These are phyloP conservation scores for Tuber umbilicatum DNA, from an alignment of 495 filamentous ascomycete genomes.

Conservation along the genomic window DNA sequence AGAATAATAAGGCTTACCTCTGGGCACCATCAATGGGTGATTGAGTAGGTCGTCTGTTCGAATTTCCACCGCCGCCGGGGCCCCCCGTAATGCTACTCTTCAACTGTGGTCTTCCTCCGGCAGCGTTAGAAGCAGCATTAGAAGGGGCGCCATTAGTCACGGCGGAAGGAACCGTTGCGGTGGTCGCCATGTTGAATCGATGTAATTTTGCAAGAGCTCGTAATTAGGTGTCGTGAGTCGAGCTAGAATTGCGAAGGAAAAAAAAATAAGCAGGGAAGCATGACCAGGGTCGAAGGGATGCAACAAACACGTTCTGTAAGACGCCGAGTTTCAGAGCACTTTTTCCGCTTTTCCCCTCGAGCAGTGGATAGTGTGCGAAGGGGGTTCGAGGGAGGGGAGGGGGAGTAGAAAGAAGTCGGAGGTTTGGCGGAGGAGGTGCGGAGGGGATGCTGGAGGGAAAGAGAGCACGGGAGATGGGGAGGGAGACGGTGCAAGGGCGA, in stretches of 20 bases:
- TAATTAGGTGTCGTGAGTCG: conserved; percentile 21
- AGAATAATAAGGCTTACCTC: conserved; percentile 34
- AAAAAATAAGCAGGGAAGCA: conserved; percentile 18
- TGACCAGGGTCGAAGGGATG: conserved; percentile 14
- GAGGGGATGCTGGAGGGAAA: conserved; percentile 27
- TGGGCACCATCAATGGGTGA: conserved; percentile 39
- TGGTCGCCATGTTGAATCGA: conserved; percentile 33
- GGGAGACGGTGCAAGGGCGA: conserved; percentile 35
- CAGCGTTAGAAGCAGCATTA: conserved; percentile 18
- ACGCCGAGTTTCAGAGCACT: conserved; percentile 16
- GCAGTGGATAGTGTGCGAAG: conserved; percentile 16
- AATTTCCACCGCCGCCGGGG: conserved; percentile 27
- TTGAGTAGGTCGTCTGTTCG: conserved; percentile 35
- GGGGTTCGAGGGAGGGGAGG: conserved; percentile 1
- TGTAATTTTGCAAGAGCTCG: conserved; percentile 25
- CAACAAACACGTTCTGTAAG: conserved; percentile 28
- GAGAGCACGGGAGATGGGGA: conserved; percentile 33
- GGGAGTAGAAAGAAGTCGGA: conserved; percentile 4
- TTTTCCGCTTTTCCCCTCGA: conserved; percentile 31
- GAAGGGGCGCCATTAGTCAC: conserved; percentile 33
- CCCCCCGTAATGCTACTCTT: conserved; percentile 33
- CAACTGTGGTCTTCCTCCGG: conserved; percentile 36
- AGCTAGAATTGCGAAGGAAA: conserved; percentile 15
- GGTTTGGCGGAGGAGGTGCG: conserved; percentile 8
- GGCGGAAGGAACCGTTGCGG: conserved; percentile 40